A percentile compares a stretch with the other conserved stretches of the same genome.
These are phyloP conservation scores for Melastoma malabathricum DNA, from an alignment of 345 rosid genomes.

Conservation along the genomic window DNA sequence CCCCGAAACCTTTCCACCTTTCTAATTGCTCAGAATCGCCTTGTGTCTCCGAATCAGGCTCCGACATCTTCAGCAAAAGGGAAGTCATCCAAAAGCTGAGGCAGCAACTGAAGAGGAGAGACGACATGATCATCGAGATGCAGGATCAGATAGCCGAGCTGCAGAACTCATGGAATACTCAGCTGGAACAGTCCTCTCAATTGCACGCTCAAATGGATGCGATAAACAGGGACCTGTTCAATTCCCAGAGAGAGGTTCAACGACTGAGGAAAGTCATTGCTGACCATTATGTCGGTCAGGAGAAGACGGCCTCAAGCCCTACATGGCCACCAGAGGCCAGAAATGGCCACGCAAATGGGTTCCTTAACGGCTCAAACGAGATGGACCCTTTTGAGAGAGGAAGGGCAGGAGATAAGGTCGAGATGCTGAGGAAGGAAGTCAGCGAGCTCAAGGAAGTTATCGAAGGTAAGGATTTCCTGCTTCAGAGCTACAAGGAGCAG, in stretches of 20 bases:
- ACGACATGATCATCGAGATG: constrained; percentile 92
- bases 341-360: constrained; percentile 53
- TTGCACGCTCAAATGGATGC: constrained; percentile 69
- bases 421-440: constrained; percentile 74
- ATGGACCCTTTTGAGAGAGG: constrained; percentile 32
- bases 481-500: constrained; percentile 78
- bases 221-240: constrained; percentile 56
- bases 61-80: constrained; percentile 81
- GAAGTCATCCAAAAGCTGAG: constrained; percentile 91
- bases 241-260: constrained; percentile 77
- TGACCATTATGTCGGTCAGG: constrained; percentile 61
- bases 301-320: constrained; percentile 19
- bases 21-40: constrained; percentile 91
- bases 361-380: constrained; percentile 27
- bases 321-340: constrained; percentile 34
- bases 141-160: constrained; percentile 74
- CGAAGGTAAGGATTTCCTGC: constrained; percentile 77
- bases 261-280: constrained; percentile 79
- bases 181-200: constrained; percentile 51
- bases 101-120: constrained; percentile 90
- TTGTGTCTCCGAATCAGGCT: constrained; percentile 93
- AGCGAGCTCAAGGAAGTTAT: constrained; percentile 76
- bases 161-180: constrained; percentile 54
- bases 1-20: constrained; percentile 62
- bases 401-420: constrained; percentile 39